Evolutionary conservation across 331 rosid species (phyloP).

Genomic region (Telfairia occidentalis): DNA sequence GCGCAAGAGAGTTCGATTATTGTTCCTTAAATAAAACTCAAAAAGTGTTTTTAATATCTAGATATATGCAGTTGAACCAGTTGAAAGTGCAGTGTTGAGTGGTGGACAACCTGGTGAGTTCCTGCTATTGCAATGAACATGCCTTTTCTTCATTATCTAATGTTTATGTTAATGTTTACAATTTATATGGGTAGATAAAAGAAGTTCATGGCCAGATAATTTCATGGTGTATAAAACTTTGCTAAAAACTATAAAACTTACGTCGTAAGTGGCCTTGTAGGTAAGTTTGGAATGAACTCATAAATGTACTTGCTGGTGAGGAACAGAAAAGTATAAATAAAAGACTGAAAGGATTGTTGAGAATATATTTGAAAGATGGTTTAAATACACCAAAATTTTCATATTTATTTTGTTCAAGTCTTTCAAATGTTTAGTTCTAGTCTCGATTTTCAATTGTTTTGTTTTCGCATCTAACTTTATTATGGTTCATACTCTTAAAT

Average conservation of each 20-base stretch:
- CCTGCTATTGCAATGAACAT: not conserved
- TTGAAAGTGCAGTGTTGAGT: constrained; percentile 66
- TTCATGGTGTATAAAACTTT: not conserved
- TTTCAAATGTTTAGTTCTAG: too few species aligned
- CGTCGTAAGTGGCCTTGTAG: not conserved
- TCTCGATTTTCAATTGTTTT: too few species aligned
- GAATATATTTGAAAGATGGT: too few species aligned
- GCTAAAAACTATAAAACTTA: not conserved
- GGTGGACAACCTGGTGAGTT: constrained; percentile 66
- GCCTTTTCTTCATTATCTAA: not conserved
- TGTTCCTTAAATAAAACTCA: too few species aligned
- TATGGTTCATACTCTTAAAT: too few species aligned
- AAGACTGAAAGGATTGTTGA: too few species aligned
- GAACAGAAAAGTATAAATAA: not conserved
- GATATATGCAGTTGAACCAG: constrained; percentile 86
- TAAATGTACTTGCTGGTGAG: not conserved
- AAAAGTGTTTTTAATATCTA: constrained; percentile 4
- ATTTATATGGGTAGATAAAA: not conserved
- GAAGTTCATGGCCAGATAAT: not conserved
- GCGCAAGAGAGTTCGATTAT: constrained; percentile 1
- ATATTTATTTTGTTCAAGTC: too few species aligned
- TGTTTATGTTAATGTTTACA: not conserved
- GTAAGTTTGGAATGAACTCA: not conserved
- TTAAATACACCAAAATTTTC: too few species aligned
- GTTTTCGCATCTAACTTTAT: too few species aligned